phyloP scores from a whole-genome alignment of 176 grass and related monocot genomes.

The Saccharum officinarum region DNA sequence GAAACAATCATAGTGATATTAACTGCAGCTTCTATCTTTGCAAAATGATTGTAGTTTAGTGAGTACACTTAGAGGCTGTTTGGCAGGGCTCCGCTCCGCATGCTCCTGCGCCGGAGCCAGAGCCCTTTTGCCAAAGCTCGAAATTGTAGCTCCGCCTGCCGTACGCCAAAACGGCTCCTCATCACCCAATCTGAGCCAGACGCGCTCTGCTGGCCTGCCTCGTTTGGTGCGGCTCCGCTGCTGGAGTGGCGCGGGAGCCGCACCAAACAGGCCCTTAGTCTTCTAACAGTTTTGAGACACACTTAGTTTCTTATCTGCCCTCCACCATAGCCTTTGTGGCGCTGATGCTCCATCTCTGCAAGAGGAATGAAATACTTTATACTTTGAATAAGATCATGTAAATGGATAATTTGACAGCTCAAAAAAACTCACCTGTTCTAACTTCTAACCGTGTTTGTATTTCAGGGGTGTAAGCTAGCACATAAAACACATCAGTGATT shows the following conservation, averaged over 20 bases:
- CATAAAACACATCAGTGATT: constrained; percentile 18
- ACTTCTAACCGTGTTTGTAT: background rate
- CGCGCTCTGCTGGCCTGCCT: too few relatives aligned
- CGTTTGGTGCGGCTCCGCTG: too few relatives aligned
- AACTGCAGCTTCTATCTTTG: background rate
- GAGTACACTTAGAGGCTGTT: background rate
- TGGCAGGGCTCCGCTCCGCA: too few relatives aligned
- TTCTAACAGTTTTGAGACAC: background rate
- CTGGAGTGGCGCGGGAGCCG: too few relatives aligned
- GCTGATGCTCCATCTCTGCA: background rate
- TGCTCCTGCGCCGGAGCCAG: too few relatives aligned
- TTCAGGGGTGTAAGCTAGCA: constrained; percentile 28
- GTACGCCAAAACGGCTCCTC: too few relatives aligned
- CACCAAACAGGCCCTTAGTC: background rate
- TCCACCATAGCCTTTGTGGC: background rate
- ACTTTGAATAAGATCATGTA: background rate
- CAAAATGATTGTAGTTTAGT: background rate
- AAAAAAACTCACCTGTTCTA: background rate
- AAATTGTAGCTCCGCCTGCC: too few relatives aligned
- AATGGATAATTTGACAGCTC: background rate
- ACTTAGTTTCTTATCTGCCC: background rate
- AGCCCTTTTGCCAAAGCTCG: too few relatives aligned
- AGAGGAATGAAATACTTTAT: background rate
- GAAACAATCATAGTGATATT: background rate
- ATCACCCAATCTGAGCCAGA: too few relatives aligned